Evolutionary conservation across 192 early-diverging fungal genomes (phyloP).

Genomic region (Coemansia sp.): DNA sequence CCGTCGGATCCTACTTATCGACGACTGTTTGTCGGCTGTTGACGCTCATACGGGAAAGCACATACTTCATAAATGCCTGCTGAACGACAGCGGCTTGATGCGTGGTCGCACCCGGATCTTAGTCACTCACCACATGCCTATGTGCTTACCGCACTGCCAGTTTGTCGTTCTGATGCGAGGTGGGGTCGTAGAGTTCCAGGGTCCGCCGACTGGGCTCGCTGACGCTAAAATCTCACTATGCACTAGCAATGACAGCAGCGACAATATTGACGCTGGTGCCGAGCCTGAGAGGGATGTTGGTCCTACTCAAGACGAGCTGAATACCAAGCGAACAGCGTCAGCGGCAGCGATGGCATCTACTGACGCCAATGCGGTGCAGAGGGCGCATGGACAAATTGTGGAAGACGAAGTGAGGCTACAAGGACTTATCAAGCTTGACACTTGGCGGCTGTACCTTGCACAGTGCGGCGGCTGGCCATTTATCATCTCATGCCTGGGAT

Average conservation of each 20-base stretch:
- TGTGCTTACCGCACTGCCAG: conserved; percentile 61
- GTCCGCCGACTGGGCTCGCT: conserved; percentile 11
- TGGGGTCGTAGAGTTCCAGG: conserved; percentile 45
- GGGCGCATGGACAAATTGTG: conserved; percentile 63
- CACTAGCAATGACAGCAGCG: not conserved
- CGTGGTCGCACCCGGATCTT: conserved; percentile 74
- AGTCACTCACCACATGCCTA: conserved; percentile 81
- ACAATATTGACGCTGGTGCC: conserved; percentile 14
- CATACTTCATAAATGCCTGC: conserved; percentile 76
- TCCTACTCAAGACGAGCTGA: conserved; percentile 29
- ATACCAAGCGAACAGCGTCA: not conserved
- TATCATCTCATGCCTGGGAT: conserved; percentile 56
- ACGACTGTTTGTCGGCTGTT: conserved; percentile 91
- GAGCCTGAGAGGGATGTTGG: not conserved
- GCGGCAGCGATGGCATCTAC: not conserved
- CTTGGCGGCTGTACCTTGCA: conserved; percentile 74
- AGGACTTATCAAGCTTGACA: conserved; percentile 68
- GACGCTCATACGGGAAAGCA: conserved; percentile 90
- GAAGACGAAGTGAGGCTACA: conserved; percentile 75
- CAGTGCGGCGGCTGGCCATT: conserved; percentile 67
- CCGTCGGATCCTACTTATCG: conserved; percentile 62
- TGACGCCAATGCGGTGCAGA: conserved; percentile 25
- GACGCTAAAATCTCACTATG: too few species aligned
- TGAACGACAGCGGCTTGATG: conserved; percentile 60
- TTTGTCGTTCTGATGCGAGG: conserved; percentile 64